A percentile compares a stretch with the other conserved stretches of the same genome.
Conservation (phyloP, 257 asterid species). For the Striga asiatica region DNA sequence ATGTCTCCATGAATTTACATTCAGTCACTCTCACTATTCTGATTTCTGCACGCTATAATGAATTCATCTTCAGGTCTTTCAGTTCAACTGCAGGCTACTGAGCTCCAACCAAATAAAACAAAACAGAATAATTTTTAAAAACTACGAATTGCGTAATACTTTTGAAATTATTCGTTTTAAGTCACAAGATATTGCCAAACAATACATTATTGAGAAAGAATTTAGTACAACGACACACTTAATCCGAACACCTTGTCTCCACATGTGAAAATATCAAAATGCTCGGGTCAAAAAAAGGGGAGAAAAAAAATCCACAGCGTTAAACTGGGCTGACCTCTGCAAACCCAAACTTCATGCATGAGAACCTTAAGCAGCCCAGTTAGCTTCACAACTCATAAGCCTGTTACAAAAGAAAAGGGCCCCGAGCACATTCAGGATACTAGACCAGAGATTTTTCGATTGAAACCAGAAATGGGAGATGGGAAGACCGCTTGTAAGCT, state of each 20-base stretch:
- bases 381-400: slow-evolving; percentile 15
- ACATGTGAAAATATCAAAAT: background rate
- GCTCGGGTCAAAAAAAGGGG: too few species aligned
- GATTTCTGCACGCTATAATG: too few species aligned
- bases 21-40: too few species aligned
- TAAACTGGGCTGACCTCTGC: slow-evolving; percentile 15
- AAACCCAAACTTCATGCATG: slow-evolving; percentile 8
- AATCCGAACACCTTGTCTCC: slow-evolving; percentile 12
- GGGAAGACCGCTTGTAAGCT: background rate
- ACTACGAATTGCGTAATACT: too few species aligned
- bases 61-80: too few species aligned
- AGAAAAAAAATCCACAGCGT: background rate
- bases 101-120: too few species aligned
- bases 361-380: slow-evolving; percentile 18
- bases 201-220: slow-evolving; percentile 22
- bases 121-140: too few species aligned
- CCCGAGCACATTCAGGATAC: background rate
- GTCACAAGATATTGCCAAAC: too few species aligned
- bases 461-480: background rate
- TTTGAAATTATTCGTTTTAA: too few species aligned
- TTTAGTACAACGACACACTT: slow-evolving; percentile 6
- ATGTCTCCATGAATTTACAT: too few species aligned
- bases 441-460: background rate
- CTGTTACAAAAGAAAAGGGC: slow-evolving; percentile 14
- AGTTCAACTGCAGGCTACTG: too few species aligned